Evolutionary conservation across 2,329 filamentous ascomycete species (phyloP).

Genomic region (Beauveria sp.): DNA sequence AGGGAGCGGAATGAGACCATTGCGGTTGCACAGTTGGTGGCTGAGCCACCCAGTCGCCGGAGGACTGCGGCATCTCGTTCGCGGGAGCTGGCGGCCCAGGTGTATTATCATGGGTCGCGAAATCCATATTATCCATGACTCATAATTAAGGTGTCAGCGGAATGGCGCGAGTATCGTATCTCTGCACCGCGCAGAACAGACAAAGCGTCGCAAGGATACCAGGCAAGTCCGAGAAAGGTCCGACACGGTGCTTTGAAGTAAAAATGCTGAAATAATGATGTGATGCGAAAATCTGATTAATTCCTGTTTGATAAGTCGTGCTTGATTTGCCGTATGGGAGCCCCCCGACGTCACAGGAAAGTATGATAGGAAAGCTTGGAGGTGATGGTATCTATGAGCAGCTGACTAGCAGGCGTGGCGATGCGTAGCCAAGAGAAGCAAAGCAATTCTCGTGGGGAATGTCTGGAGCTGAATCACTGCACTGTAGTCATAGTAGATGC

Average conservation of each 20-base stretch:
- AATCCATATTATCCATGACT: conserved; percentile 27
- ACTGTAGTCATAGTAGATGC: background rate
- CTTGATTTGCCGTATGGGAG: background rate
- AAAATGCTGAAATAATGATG: background rate
- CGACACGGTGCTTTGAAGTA: background rate
- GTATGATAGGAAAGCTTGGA: background rate
- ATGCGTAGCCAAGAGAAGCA: background rate
- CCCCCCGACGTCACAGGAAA: background rate
- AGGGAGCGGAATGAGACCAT: background rate
- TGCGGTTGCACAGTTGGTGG: background rate
- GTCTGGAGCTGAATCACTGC: background rate
- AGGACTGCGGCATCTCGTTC: background rate
- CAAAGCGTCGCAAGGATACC: background rate
- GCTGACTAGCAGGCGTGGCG: background rate
- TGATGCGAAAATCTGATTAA: background rate
- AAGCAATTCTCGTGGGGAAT: background rate
- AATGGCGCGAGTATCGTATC: background rate
- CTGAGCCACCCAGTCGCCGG: background rate
- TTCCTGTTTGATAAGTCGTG: background rate
- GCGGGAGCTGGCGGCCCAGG: conserved; percentile 8
- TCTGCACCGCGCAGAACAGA: background rate
- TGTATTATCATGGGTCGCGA: conserved; percentile 20
- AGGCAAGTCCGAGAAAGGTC: background rate
- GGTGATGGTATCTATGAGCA: background rate
- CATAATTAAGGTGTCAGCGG: background rate